phyloP scores from a whole-genome alignment of 2,329 filamentous ascomycete genomes.

The Diaporthe sp. region DNA sequence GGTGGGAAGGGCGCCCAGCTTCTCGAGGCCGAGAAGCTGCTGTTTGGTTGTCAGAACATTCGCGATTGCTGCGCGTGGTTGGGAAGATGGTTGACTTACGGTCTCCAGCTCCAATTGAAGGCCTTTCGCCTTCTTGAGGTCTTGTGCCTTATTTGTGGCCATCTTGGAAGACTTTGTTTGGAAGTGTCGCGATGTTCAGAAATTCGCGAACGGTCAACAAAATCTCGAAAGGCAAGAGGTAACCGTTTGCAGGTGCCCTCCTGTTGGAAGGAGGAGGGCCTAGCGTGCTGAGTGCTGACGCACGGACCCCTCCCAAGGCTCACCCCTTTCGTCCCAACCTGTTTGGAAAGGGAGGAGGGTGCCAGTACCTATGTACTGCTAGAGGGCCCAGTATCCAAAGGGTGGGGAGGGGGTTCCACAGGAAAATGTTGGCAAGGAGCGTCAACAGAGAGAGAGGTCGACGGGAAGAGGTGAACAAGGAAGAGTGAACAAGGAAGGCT shows the following conservation, averaged over 20 bases:
- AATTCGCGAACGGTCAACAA: background rate
- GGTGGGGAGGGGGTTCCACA: background rate
- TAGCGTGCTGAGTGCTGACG: background rate
- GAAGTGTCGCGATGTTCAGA: background rate
- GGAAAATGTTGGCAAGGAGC: background rate
- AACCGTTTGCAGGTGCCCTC: background rate
- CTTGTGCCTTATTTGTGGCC: background rate
- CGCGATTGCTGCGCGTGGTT: background rate
- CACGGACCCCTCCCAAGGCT: background rate
- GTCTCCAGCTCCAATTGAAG: constrained; percentile 21
- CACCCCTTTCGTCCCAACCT: background rate
- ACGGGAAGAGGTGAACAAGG: background rate
- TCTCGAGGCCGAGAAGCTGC: constrained; percentile 31
- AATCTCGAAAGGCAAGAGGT: background rate
- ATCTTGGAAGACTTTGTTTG: background rate
- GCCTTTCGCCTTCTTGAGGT: background rate
- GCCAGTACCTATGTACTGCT: background rate
- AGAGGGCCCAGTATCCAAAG: background rate
- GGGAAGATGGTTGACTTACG: constrained; percentile 5
- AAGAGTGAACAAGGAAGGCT: background rate
- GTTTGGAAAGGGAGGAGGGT: background rate
- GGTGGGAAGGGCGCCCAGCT: background rate
- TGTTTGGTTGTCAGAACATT: constrained; percentile 5
- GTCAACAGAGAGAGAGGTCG: too few species aligned
- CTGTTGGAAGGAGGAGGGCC: background rate